These are phyloP conservation scores for Asterophora lycoperdoides DNA, from an alignment of 768 basidiomycete species.

Conservation along the genomic window DNA sequence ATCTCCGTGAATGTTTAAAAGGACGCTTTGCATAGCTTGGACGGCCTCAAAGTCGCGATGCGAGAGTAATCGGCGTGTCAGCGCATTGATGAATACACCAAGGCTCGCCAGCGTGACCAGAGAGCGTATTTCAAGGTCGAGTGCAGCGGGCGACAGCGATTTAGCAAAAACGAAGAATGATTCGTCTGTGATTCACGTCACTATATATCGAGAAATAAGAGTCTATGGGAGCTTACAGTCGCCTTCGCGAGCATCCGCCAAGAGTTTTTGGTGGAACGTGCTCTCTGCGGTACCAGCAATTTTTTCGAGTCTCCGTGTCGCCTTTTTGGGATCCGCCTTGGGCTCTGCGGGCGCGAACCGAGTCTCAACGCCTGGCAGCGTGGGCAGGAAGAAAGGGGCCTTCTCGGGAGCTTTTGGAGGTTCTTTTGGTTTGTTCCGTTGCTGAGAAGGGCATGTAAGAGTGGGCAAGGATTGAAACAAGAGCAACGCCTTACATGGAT, in stretches of 20 bases:
- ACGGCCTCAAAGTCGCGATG: conserved; percentile 94
- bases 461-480: background rate
- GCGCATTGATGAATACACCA: conserved; percentile 64
- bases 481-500: conserved; percentile 61
- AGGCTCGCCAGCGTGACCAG: conserved; percentile 63
- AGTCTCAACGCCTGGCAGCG: conserved; percentile 80
- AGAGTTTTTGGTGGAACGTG: conserved; percentile 65
- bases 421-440: conserved; percentile 96
- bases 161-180: conserved; percentile 82
- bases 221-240: conserved; percentile 54
- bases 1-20: conserved; percentile 83
- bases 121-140: conserved; percentile 87
- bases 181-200: conserved; percentile 50
- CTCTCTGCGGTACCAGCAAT: conserved; percentile 51
- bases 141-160: conserved; percentile 81
- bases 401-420: conserved; percentile 92
- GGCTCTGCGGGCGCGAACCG: conserved; percentile 61
- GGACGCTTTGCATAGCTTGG: conserved; percentile 81
- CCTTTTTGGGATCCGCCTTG: conserved; percentile 36
- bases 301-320: conserved; percentile 52
- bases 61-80: conserved; percentile 67
- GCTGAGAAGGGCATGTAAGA: conserved; percentile 36
- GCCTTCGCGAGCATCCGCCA: conserved; percentile 48
- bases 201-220: background rate
- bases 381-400: conserved; percentile 96